Base-by-base conservation (phyloP, 768 basidiomycete genomes). In the Mycena venus region DNA sequence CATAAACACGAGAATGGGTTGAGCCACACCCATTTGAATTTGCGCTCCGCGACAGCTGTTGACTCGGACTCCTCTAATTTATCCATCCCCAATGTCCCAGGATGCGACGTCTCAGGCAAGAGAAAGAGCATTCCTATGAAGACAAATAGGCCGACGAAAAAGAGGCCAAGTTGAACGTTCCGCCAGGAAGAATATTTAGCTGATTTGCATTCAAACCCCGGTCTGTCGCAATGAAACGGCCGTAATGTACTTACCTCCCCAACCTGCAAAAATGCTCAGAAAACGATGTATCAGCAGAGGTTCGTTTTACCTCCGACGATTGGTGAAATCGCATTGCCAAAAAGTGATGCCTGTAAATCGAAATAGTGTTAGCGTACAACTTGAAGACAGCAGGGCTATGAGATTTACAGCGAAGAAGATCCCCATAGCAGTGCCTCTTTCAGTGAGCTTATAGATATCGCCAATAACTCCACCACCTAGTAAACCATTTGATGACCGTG, bases 111-210 rank as follows among this genome's bases (percentile, higher is more conserved):
- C 74, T 90, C 89, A 0, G 88, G 89, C 6, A 90, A 80, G 61
- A 84, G 81, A 6, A 83, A 19, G 14, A 70, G 51, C 29, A 88
- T 77, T 11, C 83, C 70, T 10, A 84, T 17, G 34, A 84, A 77
- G 4, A 82, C 81, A 5, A 83, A 38, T 0, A 85, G 27, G 5
- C 83, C 82, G 67, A 80, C 84, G 7, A 82, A 59, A 36, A 85
- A 84, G 9, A 90, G 65, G 1, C 78, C 73, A 31, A 79, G 72
- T 65, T 90, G 88, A 51, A 87, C 85, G 19, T 81, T 75, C 0
- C 88, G 84, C 88, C 89, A 90, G 0, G 88, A 88, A 67, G 85
- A 84, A 63, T 88, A 89, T 59, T 86, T 79, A 4, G 89, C 83
- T 0, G 83, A 73, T 6, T 79, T 14, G n/a, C 81, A 9, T 40